These are phyloP conservation scores for Acanthamoeba rhysodes DNA, from an alignment of 208 protist genomes.

Conservation along the genomic window DNA sequence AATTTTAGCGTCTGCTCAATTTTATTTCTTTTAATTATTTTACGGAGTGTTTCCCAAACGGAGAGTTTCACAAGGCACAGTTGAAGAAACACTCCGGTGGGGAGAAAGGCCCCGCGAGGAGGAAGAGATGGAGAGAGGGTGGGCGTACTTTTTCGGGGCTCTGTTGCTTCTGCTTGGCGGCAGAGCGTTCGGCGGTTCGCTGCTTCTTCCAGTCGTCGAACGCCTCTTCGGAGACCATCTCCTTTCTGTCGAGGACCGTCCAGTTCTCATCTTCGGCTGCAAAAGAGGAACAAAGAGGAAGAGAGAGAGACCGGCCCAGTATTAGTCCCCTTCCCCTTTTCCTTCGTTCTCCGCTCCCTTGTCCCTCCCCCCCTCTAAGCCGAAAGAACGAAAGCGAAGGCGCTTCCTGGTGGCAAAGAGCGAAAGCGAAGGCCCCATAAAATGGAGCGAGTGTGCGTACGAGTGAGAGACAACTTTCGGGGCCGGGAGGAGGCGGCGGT, in stretches of 20 bases:
- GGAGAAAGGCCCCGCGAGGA: neutral
- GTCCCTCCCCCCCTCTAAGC: neutral
- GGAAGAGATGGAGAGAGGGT: neutral
- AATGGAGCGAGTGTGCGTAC: neutral
- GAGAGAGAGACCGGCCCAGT: neutral
- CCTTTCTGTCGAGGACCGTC: conserved; percentile 58
- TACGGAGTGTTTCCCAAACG: neutral
- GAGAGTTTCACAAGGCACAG: neutral
- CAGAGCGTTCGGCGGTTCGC: conserved; percentile 40
- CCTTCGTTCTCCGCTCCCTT: too few relatives aligned
- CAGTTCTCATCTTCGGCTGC: conserved; percentile 55
- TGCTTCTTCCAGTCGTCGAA: conserved; percentile 71
- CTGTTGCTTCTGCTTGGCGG: conserved; percentile 71
- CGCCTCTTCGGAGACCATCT: conserved; percentile 61
- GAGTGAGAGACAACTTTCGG: conserved; percentile 40
- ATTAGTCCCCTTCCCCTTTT: too few relatives aligned
- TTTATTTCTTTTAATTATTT: neutral
- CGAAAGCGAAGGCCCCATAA: neutral
- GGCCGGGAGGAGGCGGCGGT: neutral
- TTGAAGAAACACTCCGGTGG: neutral
- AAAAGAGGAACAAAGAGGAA: neutral
- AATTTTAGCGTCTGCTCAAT: too few relatives aligned
- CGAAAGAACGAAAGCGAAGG: neutral
- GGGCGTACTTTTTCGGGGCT: conserved; percentile 50
- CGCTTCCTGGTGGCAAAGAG: neutral